Conservation (phyloP, 2,329 filamentous ascomycete species). For the Apiospora koreana region DNA sequence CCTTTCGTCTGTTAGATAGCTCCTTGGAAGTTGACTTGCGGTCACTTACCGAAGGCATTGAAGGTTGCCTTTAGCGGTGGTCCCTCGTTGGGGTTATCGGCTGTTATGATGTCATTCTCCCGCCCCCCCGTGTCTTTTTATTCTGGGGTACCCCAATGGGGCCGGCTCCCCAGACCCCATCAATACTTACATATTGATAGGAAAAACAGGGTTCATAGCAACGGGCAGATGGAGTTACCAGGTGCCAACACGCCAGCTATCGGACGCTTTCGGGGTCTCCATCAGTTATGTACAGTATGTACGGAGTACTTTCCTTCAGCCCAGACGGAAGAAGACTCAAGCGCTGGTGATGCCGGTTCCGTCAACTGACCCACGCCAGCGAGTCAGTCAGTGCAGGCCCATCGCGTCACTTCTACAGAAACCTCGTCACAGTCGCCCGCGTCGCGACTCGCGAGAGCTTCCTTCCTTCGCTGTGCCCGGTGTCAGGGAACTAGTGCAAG, state of each 20-base stretch:
- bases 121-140: neutral
- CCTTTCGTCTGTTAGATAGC: neutral
- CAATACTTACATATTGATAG: neutral
- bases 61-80: neutral
- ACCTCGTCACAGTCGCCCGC: neutral
- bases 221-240: neutral
- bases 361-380: neutral
- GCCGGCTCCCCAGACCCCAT: neutral
- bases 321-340: neutral
- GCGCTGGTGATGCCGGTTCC: neutral
- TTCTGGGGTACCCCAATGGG: neutral
- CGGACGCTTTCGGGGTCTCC: neutral
- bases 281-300: no score
- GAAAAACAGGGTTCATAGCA: neutral
- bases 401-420: neutral
- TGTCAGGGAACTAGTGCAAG: neutral
- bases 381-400: neutral
- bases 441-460: slow-evolving; percentile 7
- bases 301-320: no score
- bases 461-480: neutral
- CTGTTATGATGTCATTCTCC: neutral
- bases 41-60: no score
- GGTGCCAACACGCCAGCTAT: neutral
- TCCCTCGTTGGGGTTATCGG: neutral
- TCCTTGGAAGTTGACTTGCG: neutral